These are phyloP conservation scores for Mycosphaerella sp. DNA, from an alignment of 2,329 filamentous ascomycete genomes.

Conservation along the genomic window DNA sequence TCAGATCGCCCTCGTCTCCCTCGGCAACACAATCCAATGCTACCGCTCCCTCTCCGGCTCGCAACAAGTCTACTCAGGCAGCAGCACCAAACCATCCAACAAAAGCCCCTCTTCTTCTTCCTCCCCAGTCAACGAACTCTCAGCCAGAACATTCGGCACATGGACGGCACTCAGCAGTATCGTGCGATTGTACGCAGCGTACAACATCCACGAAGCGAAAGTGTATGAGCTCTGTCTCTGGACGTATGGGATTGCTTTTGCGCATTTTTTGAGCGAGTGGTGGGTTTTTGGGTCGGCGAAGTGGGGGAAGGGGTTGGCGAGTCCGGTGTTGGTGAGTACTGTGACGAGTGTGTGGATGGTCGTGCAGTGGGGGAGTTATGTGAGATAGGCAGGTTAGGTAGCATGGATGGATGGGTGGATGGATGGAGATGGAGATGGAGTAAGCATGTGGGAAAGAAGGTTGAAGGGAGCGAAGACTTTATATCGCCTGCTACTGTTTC, in stretches of 20 bases:
- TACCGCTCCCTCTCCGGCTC: conserved; percentile 76
- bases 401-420: too few relatives aligned
- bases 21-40: conserved; percentile 79
- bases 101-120: conserved; percentile 2
- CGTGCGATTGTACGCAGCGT: conserved; percentile 75
- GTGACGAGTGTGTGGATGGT: conserved; percentile 57
- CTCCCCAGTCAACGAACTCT: conserved; percentile 62
- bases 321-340: conserved; percentile 53
- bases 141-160: conserved; percentile 74
- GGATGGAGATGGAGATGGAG: too few relatives aligned
- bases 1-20: conserved; percentile 74
- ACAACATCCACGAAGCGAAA: conserved; percentile 65
- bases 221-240: conserved; percentile 76
- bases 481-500: too few relatives aligned
- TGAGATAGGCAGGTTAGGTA: too few relatives aligned
- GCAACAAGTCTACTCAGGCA: conserved; percentile 75
- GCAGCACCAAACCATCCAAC: conserved; percentile 40
- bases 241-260: conserved; percentile 72
- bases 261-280: conserved; percentile 77
- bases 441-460: too few relatives aligned
- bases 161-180: conserved; percentile 77
- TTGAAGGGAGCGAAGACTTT: too few relatives aligned
- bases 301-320: conserved; percentile 54
- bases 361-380: conserved; percentile 50
- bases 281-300: conserved; percentile 69